Percentiles rank a stretch among this genome's conserved stretches.
These are phyloP conservation scores for Domatiomyces globalis DNA, from an alignment of 2,329 filamentous ascomycete genomes.

Conservation along the genomic window DNA sequence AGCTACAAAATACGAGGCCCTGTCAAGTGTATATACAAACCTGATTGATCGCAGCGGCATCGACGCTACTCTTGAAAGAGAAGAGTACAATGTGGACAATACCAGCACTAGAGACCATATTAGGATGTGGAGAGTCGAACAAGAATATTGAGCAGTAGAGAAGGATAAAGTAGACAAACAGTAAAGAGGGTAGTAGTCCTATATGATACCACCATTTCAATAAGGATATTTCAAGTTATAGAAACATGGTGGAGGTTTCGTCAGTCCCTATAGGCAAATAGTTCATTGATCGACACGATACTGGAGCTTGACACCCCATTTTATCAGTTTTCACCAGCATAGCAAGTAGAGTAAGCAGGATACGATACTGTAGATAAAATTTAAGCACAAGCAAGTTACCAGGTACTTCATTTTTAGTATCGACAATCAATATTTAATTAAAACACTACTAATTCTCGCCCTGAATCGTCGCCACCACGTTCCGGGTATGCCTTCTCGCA, in stretches of 20 bases:
- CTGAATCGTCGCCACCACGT: slow-evolving; percentile 85
- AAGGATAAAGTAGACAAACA: neutral
- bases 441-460: slow-evolving; percentile 52
- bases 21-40: neutral
- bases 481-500: slow-evolving; percentile 57
- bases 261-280: no score
- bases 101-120: neutral
- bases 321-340: neutral
- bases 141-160: neutral
- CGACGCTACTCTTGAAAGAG: neutral
- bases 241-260: no score
- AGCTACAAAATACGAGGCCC: no score
- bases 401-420: no score
- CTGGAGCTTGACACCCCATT: neutral
- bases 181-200: neutral
- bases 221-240: no score
- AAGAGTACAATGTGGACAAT: neutral
- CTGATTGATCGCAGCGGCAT: neutral
- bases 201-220: neutral
- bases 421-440: no score
- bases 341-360: no score
- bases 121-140: neutral
- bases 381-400: no score
- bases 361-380: no score
- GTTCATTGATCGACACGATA: neutral